These are phyloP conservation scores for Clitopilus hobsonii DNA, from an alignment of 768 basidiomycete genomes.

Conservation along the genomic window DNA sequence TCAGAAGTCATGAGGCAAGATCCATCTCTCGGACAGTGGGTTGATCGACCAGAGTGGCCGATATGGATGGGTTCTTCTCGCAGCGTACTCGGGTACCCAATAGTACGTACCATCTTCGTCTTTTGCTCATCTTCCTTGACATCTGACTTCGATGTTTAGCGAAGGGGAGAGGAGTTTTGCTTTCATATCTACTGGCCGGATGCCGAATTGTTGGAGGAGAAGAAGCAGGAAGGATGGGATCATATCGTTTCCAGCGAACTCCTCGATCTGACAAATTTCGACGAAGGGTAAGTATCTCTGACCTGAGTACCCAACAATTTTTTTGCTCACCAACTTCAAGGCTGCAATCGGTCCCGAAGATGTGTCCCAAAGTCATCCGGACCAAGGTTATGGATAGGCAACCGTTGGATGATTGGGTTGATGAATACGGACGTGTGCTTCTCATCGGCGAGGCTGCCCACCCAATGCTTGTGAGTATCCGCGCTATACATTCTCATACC, in stretches of 20 bases:
- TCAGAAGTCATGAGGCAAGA: slow-evolving; percentile 31
- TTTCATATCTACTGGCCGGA: slow-evolving; percentile 35
- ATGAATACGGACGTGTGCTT: slow-evolving; percentile 37
- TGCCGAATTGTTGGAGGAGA: slow-evolving; percentile 15
- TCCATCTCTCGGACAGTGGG: slow-evolving; percentile 27
- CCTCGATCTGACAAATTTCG: slow-evolving; percentile 27
- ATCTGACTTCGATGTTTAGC: slow-evolving; percentile 16
- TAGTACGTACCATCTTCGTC: background rate
- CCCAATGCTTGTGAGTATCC: slow-evolving; percentile 35
- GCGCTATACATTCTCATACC: background rate
- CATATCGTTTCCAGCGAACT: slow-evolving; percentile 23
- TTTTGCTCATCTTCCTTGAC: background rate
- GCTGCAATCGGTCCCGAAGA: slow-evolving; percentile 27
- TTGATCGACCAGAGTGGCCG: slow-evolving; percentile 23
- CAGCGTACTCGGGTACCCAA: slow-evolving; percentile 15
- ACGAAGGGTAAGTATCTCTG: slow-evolving; percentile 28
- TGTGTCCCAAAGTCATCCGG: slow-evolving; percentile 27
- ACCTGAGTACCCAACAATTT: too few species aligned
- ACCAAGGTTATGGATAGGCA: slow-evolving; percentile 29
- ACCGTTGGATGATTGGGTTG: slow-evolving; percentile 45
- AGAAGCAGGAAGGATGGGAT: slow-evolving; percentile 29
- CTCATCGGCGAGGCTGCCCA: slow-evolving; percentile 57
- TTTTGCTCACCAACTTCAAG: slow-evolving; percentile 15
- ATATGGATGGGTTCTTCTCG: slow-evolving; percentile 27
- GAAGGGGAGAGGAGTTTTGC: slow-evolving; percentile 31